Conservation (phyloP, 2,329 filamentous ascomycete genomes). For the Claviceps fusiformis region DNA sequence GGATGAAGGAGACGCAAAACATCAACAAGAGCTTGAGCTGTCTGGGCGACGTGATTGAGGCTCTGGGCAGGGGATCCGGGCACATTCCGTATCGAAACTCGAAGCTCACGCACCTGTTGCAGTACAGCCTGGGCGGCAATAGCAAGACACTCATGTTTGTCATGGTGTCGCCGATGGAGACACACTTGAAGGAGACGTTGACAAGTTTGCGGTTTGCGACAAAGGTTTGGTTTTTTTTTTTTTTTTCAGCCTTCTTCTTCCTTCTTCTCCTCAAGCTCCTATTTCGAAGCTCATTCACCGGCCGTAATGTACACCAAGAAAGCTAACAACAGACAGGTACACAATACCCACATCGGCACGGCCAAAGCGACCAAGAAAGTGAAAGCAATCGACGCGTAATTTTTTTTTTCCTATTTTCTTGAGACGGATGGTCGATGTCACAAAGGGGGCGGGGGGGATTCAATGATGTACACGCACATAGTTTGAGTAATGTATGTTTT, state of each 20-base stretch:
- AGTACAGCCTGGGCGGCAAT: constrained; percentile 90
- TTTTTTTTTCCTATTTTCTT: background rate
- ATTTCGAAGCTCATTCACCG: too few relatives aligned
- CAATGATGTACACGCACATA: background rate
- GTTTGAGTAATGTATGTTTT: background rate
- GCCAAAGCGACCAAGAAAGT: constrained; percentile 62
- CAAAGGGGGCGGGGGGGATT: too few relatives aligned
- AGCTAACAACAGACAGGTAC: constrained; percentile 36
- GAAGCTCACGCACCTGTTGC: constrained; percentile 88
- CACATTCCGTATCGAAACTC: constrained; percentile 94
- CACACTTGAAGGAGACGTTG: constrained; percentile 81
- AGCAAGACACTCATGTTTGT: constrained; percentile 99
- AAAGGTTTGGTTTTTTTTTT: constrained; percentile 45
- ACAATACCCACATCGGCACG: constrained; percentile 85
- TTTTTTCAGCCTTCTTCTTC: too few relatives aligned
- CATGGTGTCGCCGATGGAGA: constrained; percentile 88
- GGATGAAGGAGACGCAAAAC: constrained; percentile 86
- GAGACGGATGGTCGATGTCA: background rate
- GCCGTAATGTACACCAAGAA: background rate
- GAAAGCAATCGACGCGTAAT: constrained; percentile 15
- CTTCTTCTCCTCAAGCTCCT: background rate
- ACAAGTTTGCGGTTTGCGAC: constrained; percentile 93
- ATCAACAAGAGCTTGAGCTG: constrained; percentile 94
- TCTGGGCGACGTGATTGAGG: constrained; percentile 86
- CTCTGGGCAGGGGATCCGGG: constrained; percentile 68